phyloP scores from a whole-genome alignment of 768 basidiomycete genomes.

The Kwoniella mangroviensis region DNA sequence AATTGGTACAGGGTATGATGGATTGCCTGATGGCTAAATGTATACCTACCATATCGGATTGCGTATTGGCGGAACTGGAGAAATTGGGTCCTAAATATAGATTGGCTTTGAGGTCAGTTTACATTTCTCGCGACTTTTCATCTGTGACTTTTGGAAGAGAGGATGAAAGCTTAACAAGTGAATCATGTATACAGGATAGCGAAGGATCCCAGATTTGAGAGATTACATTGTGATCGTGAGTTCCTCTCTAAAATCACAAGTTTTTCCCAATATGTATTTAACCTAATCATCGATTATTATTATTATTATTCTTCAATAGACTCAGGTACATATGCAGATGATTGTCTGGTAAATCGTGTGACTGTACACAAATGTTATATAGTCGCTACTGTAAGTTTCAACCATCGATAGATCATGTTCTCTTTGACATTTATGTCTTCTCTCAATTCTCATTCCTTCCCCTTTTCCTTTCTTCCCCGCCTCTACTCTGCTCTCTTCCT shows the following conservation, averaged over 20 bases:
- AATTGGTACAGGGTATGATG: conserved; percentile 98
- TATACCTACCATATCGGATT: conserved; percentile 98
- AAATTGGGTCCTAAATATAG: conserved; percentile 95
- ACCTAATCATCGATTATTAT: no score
- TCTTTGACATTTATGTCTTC: no score
- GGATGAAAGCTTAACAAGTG: conserved; percentile 15
- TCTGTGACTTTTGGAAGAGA: neutral
- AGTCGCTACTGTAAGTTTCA: conserved; percentile 80
- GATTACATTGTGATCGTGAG: conserved; percentile 78
- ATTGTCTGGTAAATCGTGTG: conserved; percentile 95
- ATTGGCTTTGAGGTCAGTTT: conserved; percentile 78
- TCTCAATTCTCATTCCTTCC: no score
- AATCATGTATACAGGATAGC: conserved; percentile 69
- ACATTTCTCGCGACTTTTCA: neutral
- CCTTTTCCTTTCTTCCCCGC: no score
- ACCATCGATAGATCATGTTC: no score
- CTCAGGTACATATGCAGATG: conserved; percentile 96
- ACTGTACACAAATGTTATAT: conserved; percentile 94
- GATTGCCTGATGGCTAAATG: conserved; percentile 98
- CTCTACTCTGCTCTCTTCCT: no score
- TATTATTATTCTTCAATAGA: conserved; percentile 56
- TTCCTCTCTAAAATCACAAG: neutral
- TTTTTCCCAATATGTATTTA: neutral
- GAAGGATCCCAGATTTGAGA: conserved; percentile 94
- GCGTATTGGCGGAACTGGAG: conserved; percentile 97